Evolutionary conservation across 2,329 filamentous ascomycete species (phyloP).

Genomic region (Nectriaceae sp.): DNA sequence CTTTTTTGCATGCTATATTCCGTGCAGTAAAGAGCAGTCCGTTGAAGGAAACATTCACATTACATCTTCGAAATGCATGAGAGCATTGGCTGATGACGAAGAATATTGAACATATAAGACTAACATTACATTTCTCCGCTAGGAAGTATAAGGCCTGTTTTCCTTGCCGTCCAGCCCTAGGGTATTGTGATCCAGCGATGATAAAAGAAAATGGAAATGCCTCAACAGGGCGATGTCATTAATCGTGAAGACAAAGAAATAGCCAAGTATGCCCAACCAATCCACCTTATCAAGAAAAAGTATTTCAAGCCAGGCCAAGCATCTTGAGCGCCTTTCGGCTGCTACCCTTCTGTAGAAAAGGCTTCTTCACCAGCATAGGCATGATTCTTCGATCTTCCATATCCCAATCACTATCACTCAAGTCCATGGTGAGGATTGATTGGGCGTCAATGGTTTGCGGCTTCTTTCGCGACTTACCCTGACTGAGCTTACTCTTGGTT

Average conservation of each 20-base stretch:
- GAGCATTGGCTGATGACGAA: too few relatives aligned
- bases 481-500: constrained; percentile 30
- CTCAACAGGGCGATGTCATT: constrained; percentile 19
- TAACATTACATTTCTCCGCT: too few relatives aligned
- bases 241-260: constrained; percentile 16
- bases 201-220: constrained; percentile 17
- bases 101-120: too few relatives aligned
- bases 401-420: constrained; percentile 45
- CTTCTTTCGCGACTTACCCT: constrained; percentile 28
- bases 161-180: constrained; percentile 1
- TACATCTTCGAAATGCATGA: too few relatives aligned
- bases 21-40: too few relatives aligned
- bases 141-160: too few relatives aligned
- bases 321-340: constrained; percentile 57
- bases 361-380: constrained; percentile 47
- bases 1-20: too few relatives aligned
- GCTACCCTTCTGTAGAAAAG: constrained; percentile 39
- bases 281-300: neutral
- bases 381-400: constrained; percentile 54
- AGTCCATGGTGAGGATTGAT: constrained; percentile 39
- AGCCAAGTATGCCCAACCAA: too few relatives aligned
- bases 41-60: too few relatives aligned
- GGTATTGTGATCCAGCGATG: constrained; percentile 9
- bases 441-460: constrained; percentile 25
- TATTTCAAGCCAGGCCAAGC: constrained; percentile 45